These are phyloP conservation scores for Penicillium maclennaniae DNA, from an alignment of 495 filamentous ascomycete genomes.

Conservation along the genomic window DNA sequence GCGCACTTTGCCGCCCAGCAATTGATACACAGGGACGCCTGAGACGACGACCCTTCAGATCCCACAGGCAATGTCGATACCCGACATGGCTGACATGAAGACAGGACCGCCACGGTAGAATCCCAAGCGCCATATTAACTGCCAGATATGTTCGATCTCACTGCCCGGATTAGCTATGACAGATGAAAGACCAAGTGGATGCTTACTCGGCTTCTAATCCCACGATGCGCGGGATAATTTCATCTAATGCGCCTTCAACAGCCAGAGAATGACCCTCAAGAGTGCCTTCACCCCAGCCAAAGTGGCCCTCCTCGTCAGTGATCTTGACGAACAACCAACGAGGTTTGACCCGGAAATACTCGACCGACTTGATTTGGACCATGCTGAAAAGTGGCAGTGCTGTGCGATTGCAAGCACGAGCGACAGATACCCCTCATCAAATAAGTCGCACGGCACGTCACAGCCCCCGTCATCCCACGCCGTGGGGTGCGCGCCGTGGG, in stretches of 20 bases:
- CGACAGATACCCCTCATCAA: background rate
- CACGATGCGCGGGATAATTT: constrained; percentile 58
- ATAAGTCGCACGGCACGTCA: constrained; percentile 1
- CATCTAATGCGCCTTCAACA: constrained; percentile 74
- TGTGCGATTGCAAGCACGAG: background rate
- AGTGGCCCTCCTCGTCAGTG: constrained; percentile 57
- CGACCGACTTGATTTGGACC: constrained; percentile 67
- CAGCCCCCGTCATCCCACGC: constrained; percentile 17
- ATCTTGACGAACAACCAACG: constrained; percentile 83
- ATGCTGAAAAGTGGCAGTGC: constrained; percentile 34
- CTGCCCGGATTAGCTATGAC: constrained; percentile 29
- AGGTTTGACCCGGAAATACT: constrained; percentile 75
- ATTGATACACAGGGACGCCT: constrained; percentile 66
- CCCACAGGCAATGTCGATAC: constrained; percentile 85
- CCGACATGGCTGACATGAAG: constrained; percentile 75
- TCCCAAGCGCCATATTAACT: constrained; percentile 62
- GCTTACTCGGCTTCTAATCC: constrained; percentile 76
- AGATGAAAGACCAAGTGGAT: background rate
- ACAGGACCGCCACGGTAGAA: constrained; percentile 86
- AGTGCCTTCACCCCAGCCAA: constrained; percentile 80
- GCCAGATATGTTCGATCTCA: constrained; percentile 83
- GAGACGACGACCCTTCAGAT: constrained; percentile 62
- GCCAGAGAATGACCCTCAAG: constrained; percentile 76
- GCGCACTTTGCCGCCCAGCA: constrained; percentile 73
- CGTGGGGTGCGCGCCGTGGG: background rate